Percentiles rank a stretch among this genome's conserved stretches.
Evolutionary conservation across 2,329 filamentous ascomycete genomes (phyloP).

Genomic region (Xylariaceae sp.): DNA sequence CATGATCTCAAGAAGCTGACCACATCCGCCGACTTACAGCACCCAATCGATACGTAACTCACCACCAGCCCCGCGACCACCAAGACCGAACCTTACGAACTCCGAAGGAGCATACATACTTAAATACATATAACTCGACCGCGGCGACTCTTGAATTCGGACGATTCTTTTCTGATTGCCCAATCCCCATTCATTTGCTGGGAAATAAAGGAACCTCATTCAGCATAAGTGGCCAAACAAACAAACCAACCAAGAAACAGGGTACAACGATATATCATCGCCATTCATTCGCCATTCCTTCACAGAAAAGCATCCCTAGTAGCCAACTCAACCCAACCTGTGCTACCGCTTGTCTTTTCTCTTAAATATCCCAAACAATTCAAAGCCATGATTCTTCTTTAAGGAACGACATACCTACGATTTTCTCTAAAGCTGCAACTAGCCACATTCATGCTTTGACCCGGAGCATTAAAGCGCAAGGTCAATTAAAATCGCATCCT

Average conservation of each 20-base stretch:
- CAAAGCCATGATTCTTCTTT: background rate
- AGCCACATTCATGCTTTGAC: slow-evolving; percentile 9
- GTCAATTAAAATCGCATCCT: slow-evolving; percentile 19
- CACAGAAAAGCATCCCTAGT: no score
- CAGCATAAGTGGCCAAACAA: slow-evolving; percentile 11
- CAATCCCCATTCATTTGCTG: slow-evolving; percentile 14
- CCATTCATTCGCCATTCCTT: background rate
- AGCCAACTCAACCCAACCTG: background rate
- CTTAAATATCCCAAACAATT: background rate
- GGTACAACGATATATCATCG: no score
- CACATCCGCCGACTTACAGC: slow-evolving; percentile 9
- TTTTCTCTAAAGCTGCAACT: slow-evolving; percentile 2
- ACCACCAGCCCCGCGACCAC: slow-evolving; percentile 20
- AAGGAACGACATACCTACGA: background rate
- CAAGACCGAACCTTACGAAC: background rate
- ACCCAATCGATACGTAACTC: slow-evolving; percentile 18
- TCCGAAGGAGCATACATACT: no score
- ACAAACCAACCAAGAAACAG: slow-evolving; percentile 1
- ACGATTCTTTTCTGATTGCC: slow-evolving; percentile 9
- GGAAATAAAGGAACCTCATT: slow-evolving; percentile 18
- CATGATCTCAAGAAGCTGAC: slow-evolving; percentile 20
- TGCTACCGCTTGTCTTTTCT: background rate
- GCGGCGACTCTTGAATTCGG: slow-evolving; percentile 4
- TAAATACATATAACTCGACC: background rate
- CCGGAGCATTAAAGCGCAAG: slow-evolving; percentile 15